Evolutionary conservation across 129 eudicot genomes (phyloP).

Genomic region (Logfia minima): DNA sequence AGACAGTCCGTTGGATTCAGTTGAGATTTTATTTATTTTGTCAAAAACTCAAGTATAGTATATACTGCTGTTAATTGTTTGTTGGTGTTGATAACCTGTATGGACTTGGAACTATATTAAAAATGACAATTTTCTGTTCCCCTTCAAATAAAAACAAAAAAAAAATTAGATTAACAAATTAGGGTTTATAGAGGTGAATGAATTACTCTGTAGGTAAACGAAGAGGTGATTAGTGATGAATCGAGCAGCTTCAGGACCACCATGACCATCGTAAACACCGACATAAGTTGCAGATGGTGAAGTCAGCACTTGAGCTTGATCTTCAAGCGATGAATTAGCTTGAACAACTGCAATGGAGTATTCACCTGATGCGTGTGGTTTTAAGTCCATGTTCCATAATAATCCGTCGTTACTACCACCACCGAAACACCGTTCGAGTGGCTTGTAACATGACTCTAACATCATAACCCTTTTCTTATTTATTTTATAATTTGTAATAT

Average conservation of each 20-base stretch:
- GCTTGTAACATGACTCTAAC: slow-evolving; percentile 61
- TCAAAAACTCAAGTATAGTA: neutral
- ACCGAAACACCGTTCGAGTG: slow-evolving; percentile 59
- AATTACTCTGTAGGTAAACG: slow-evolving; percentile 48
- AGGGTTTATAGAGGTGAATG: slow-evolving; percentile 18
- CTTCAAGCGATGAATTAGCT: slow-evolving; percentile 62
- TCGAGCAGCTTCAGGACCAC: slow-evolving; percentile 68
- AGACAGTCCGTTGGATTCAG: neutral
- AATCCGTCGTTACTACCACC: slow-evolving; percentile 47
- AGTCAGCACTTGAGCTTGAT: slow-evolving; percentile 63
- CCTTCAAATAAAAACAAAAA: neutral
- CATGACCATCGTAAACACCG: slow-evolving; percentile 77
- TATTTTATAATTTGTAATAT: too few species aligned
- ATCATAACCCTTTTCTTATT: slow-evolving; percentile 16
- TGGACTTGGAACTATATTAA: neutral
- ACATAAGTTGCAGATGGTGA: slow-evolving; percentile 58
- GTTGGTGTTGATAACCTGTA: neutral
- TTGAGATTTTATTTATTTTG: too few species aligned
- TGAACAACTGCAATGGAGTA: slow-evolving; percentile 72
- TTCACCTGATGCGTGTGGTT: slow-evolving; percentile 62
- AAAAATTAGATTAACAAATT: neutral
- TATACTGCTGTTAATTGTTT: too few species aligned
- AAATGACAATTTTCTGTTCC: neutral
- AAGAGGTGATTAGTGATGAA: slow-evolving; percentile 57
- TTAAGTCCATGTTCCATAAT: slow-evolving; percentile 62